phyloP scores from a whole-genome alignment of 2,329 filamentous ascomycete species.

The Sporothrix phasma region DNA sequence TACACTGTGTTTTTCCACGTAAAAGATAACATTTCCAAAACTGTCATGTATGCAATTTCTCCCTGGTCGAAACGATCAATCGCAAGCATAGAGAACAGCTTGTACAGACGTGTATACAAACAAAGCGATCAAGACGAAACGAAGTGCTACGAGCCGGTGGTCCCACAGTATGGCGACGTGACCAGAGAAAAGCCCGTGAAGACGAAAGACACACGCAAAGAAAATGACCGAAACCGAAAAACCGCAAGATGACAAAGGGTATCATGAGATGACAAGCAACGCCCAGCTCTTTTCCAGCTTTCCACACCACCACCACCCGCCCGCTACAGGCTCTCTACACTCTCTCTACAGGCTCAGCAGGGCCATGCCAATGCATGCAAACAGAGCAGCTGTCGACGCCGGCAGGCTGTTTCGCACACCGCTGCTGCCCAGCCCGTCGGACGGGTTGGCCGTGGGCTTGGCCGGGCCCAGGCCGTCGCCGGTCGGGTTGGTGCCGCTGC shows the following conservation, averaged over 20 bases:
- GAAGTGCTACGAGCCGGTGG: no score
- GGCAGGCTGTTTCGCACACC: slow-evolving; percentile 16
- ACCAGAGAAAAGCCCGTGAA: not conserved
- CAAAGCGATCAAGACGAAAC: no score
- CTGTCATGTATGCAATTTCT: no score
- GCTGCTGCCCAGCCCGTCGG: slow-evolving; percentile 23
- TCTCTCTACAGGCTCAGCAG: not conserved
- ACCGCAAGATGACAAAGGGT: not conserved
- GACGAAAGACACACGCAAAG: not conserved
- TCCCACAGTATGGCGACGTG: no score
- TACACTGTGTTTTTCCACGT: no score
- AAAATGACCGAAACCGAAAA: no score
- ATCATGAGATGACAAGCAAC: not conserved
- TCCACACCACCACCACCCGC: not conserved
- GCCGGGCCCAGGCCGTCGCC: slow-evolving; percentile 20
- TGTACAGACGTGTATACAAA: no score
- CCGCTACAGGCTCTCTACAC: not conserved
- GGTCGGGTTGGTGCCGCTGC: slow-evolving; percentile 19
- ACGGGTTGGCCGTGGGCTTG: slow-evolving; percentile 23
- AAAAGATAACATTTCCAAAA: no score
- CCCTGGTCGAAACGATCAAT: no score
- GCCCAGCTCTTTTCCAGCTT: no score
- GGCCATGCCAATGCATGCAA: not conserved
- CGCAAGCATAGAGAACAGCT: no score
- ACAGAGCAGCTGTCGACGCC: not conserved